Evolutionary conservation across 106 monocot genomes (phyloP), one percentile per base, ranked within the genome.

Genomic region (Dendrobium officinale): DNA sequence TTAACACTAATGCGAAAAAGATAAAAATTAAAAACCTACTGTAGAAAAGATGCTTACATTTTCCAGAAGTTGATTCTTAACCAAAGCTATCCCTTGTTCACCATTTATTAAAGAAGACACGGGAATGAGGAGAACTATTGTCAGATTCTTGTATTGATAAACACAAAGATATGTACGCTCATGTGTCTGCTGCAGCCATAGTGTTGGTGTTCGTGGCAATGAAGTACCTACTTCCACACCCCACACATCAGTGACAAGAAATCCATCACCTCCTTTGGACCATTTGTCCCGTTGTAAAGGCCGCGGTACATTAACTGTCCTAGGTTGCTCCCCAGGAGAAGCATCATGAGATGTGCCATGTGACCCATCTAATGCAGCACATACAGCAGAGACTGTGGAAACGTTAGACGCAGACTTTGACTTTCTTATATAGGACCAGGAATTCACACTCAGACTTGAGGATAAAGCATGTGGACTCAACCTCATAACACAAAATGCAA

Each of bases 261-360:
- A 98, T n/a, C 98, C 92, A 87, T 98, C 98, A 72, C 88, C 92
- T 77, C 92, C 91, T 89, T 88, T 98, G 40, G 59, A 86, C 95
- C 95, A 95, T 84, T 85, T 95, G 26, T 89, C 88, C 81, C 84
- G 86, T 78, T 89, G 91, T 75, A 98, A 80, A 83, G 94, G 92
- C 76, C 98, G 89, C 22, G 70, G 85, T 16, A 85, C 79, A 79
- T 82, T 67, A 85, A 66, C 55, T 22, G 54, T 82, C 55, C 75
- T 77, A 31, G 47, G 82, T 83, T 89, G 84, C 77, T 86, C 85
- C 72, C 78, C 86, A 64, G 83, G 73, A 55, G 86, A 88, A 68
- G 82, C 82, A 86, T 90, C 90, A 81, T 82, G 78, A 84, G 87
- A 73, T 81, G 70, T 73, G 42, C 75, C 81, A 47, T 75, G 81